Evolutionary conservation across 176 grass and related monocot genomes (phyloP).

Genomic region (Oryza rufipogon): DNA sequence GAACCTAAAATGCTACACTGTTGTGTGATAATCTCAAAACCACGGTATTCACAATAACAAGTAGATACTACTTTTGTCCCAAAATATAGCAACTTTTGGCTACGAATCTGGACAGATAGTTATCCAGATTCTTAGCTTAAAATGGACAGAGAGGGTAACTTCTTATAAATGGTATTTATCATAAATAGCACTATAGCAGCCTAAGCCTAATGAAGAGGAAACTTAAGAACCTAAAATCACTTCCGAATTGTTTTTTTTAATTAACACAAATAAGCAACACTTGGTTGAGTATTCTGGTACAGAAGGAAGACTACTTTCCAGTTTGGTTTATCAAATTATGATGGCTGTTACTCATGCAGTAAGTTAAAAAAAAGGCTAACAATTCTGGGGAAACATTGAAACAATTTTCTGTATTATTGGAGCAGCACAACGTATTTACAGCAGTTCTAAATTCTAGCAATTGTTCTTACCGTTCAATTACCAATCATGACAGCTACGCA

Average conservation of each 20-base stretch:
- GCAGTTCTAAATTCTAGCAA: slow-evolving; percentile 26
- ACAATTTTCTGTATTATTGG: slow-evolving; percentile 35
- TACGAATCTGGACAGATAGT: too few relatives aligned
- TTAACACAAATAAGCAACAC: not conserved
- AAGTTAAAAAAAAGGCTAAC: not conserved
- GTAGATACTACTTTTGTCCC: not conserved
- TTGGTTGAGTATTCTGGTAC: not conserved
- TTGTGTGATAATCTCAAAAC: slow-evolving; percentile 1
- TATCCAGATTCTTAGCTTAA: too few relatives aligned
- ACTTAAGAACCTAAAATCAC: not conserved
- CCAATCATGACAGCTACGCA: slow-evolving; percentile 24
- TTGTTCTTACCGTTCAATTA: slow-evolving; percentile 43
- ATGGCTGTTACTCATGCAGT: not conserved
- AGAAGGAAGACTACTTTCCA: not conserved
- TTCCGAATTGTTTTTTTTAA: not conserved
- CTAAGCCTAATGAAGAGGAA: not conserved
- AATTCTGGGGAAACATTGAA: slow-evolving; percentile 16
- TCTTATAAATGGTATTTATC: not conserved
- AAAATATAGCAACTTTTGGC: too few relatives aligned
- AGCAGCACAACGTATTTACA: slow-evolving; percentile 51
- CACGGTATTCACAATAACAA: not conserved
- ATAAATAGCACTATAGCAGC: not conserved
- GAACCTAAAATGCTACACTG: not conserved
- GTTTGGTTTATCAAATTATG: not conserved
- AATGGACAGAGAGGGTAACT: too few relatives aligned